A percentile compares a stretch with the other conserved stretches of the same genome.
Conservation (phyloP, 148 eudicot species). For the Rhododendron kiyosumense region DNA sequence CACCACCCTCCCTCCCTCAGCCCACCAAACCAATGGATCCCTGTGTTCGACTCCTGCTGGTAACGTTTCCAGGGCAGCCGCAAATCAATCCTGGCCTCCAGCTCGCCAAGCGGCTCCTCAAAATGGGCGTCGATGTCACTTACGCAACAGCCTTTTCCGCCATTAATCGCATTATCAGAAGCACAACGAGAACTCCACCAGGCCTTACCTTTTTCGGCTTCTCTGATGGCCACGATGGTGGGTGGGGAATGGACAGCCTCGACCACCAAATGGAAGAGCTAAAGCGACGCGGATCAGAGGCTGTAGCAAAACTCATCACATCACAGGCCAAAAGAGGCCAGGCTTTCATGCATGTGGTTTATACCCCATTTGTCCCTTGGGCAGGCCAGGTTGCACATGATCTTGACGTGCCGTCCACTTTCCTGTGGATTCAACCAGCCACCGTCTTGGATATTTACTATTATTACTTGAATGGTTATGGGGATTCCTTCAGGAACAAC, state of each 20-base stretch:
- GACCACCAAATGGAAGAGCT: conserved; percentile 11
- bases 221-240: conserved; percentile 31
- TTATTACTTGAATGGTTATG: conserved; percentile 19
- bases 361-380: conserved; percentile 38
- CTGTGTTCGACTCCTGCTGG: conserved; percentile 24
- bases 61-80: conserved; percentile 34
- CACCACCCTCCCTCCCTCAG: neutral
- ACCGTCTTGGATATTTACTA: conserved; percentile 33
- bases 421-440: conserved; percentile 37
- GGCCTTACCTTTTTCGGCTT: conserved; percentile 28
- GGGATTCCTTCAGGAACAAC: neutral
- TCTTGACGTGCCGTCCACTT: conserved; percentile 31
- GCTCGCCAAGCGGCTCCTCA: conserved; percentile 38
- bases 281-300: conserved; percentile 7
- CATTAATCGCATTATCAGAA: conserved; percentile 8
- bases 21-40: neutral
- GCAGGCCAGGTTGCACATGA: conserved; percentile 41
- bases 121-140: conserved; percentile 27
- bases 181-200: neutral
- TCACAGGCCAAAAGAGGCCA: conserved; percentile 16
- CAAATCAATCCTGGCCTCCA: conserved; percentile 52
- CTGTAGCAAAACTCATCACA: conserved; percentile 13
- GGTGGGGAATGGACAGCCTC: neutral
- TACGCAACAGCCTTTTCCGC: conserved; percentile 28
- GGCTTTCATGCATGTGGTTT: conserved; percentile 33